These are phyloP conservation scores for Aureobasidium sp. DNA, from an alignment of 2,329 filamentous ascomycete species.

Conservation along the genomic window DNA sequence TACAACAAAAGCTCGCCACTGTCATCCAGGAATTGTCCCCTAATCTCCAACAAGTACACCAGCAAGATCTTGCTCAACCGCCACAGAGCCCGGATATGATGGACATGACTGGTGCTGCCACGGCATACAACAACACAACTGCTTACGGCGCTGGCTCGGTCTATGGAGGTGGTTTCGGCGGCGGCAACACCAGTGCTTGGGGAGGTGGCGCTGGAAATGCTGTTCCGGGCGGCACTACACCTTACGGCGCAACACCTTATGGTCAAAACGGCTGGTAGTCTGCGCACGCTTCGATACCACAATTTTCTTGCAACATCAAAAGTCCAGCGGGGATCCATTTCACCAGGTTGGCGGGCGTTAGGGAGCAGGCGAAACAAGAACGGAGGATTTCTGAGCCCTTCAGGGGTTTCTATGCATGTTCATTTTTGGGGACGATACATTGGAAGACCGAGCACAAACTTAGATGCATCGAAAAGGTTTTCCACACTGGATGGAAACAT, in stretches of 20 bases:
- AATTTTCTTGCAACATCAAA: conserved; percentile 4
- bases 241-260: conserved; percentile 42
- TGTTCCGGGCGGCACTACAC: conserved; percentile 57
- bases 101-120: conserved; percentile 51
- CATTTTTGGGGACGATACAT: not conserved
- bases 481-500: not conserved
- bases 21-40: conserved; percentile 62
- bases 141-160: conserved; percentile 61
- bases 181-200: conserved; percentile 60
- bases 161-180: conserved; percentile 59
- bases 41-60: conserved; percentile 42
- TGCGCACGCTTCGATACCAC: not conserved
- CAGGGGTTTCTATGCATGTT: not conserved
- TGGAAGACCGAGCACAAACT: not conserved
- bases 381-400: not conserved
- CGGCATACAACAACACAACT: conserved; percentile 59
- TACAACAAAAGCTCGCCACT: conserved; percentile 83
- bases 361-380: not conserved
- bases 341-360: not conserved
- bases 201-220: conserved; percentile 40
- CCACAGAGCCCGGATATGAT: conserved; percentile 42
- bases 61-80: conserved; percentile 46
- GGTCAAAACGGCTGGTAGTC: conserved; percentile 19
- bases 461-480: not conserved
- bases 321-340: not conserved